phyloP scores from a whole-genome alignment of 176 grass and related monocot genomes.

The Elymus sibiricus region DNA sequence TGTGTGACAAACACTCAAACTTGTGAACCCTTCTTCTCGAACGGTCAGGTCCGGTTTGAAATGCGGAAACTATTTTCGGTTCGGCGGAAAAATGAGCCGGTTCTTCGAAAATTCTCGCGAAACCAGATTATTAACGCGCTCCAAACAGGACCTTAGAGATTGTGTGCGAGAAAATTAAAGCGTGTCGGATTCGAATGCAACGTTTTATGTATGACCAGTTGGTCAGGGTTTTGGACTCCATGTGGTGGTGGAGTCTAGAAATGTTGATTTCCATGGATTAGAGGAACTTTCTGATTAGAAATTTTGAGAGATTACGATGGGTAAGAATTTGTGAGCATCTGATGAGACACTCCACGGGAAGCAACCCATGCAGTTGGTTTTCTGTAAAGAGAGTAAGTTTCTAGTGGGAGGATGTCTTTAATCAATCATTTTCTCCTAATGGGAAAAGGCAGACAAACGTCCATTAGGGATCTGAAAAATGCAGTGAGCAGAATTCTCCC shows the following conservation, averaged over 20 bases:
- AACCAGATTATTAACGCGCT: background rate
- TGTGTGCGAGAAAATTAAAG: background rate
- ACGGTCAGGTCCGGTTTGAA: background rate
- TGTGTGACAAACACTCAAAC: background rate
- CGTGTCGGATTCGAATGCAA: background rate
- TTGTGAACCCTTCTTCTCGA: background rate
- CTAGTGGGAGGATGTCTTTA: background rate
- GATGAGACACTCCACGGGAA: background rate
- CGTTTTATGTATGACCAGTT: background rate
- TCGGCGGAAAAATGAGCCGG: background rate
- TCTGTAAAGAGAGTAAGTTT: background rate
- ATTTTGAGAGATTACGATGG: constrained; percentile 13
- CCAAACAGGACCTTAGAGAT: background rate
- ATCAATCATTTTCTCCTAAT: constrained; percentile 21
- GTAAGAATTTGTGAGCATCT: constrained; percentile 6
- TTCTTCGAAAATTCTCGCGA: background rate
- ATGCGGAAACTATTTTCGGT: background rate
- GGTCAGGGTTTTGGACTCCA: background rate
- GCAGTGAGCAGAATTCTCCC: background rate
- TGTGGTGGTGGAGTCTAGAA: background rate
- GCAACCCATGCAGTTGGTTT: background rate
- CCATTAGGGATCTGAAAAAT: background rate
- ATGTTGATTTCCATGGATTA: background rate
- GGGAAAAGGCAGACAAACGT: background rate
- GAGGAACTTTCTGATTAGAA: constrained; percentile 1